Evolutionary conservation across 2,329 filamentous ascomycete genomes (phyloP).

Genomic region (Clonostachys byssicola): DNA sequence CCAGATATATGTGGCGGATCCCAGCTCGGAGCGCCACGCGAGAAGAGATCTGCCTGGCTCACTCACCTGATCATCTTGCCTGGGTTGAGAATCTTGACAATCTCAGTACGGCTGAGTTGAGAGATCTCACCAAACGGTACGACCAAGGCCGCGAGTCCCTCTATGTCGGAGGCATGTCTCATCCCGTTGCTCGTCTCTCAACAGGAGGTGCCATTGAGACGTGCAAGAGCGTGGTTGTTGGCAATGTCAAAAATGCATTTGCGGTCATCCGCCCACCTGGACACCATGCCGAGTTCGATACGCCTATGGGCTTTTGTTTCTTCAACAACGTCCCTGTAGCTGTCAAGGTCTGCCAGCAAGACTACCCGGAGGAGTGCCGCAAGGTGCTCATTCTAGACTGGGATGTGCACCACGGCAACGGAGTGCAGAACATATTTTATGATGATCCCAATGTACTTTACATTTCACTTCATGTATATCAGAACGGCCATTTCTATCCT

Average conservation of each 20-base stretch:
- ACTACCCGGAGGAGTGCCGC: constrained; percentile 75
- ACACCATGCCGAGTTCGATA: constrained; percentile 85
- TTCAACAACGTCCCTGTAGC: constrained; percentile 98
- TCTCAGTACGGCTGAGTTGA: constrained; percentile 60
- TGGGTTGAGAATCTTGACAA: constrained; percentile 64
- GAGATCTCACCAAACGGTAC: constrained; percentile 56
- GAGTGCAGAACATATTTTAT: constrained; percentile 95
- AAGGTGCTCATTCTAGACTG: constrained; percentile 94
- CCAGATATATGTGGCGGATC: constrained; percentile 71
- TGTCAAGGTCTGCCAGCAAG: constrained; percentile 78
- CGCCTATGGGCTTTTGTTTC: constrained; percentile 90
- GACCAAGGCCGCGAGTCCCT: constrained; percentile 70
- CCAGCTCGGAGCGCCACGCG: constrained; percentile 70
- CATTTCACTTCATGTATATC: constrained; percentile 89
- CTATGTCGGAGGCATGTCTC: constrained; percentile 80
- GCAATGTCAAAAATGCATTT: constrained; percentile 88
- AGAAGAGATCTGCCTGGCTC: constrained; percentile 77
- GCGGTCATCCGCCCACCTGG: constrained; percentile 93
- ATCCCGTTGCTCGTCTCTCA: constrained; percentile 75
- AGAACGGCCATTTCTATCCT: constrained; percentile 82
- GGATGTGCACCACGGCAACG: constrained; percentile 81
- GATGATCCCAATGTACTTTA: constrained; percentile 92
- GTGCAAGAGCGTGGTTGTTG: constrained; percentile 81
- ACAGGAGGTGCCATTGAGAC: constrained; percentile 94
- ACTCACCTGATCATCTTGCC: constrained; percentile 70